Evolutionary conservation across 805 yeast species (phyloP).

Genomic region (Limtongozyma cylindracea): DNA sequence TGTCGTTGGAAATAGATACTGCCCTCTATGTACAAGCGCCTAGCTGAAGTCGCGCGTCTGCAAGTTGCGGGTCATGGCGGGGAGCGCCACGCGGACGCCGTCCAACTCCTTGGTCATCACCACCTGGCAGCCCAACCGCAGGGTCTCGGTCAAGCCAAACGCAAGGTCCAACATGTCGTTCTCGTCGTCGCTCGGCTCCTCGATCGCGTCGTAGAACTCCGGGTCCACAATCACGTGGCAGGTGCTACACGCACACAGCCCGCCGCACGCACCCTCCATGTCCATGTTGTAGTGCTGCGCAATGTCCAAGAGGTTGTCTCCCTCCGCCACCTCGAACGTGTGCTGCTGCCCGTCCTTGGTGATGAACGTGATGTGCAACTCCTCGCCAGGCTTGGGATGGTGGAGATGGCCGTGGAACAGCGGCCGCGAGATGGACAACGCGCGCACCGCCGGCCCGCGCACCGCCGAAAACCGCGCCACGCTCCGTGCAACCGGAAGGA

Average conservation of each 20-base stretch:
- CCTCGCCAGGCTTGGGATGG: slow-evolving; percentile 87
- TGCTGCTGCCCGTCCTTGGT: slow-evolving; percentile 77
- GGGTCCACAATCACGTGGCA: slow-evolving; percentile 96
- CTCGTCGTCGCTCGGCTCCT: slow-evolving; percentile 94
- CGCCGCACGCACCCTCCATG: slow-evolving; percentile 98
- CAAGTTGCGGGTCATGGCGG: slow-evolving; percentile 91
- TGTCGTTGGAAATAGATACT: too few relatives aligned
- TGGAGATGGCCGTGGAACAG: slow-evolving; percentile 62
- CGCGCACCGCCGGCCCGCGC: too few relatives aligned
- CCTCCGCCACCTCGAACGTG: slow-evolving; percentile 70
- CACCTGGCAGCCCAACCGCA: slow-evolving; percentile 88
- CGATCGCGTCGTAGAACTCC: slow-evolving; percentile 69
- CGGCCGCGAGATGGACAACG: background rate
- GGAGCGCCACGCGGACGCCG: slow-evolving; percentile 84
- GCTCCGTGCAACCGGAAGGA: too few relatives aligned
- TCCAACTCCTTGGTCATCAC: slow-evolving; percentile 75
- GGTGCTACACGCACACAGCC: slow-evolving; percentile 96
- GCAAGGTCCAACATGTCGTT: slow-evolving; percentile 97
- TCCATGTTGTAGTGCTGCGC: slow-evolving; percentile 87
- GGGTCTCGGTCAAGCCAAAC: slow-evolving; percentile 90
- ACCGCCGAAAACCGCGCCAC: too few relatives aligned
- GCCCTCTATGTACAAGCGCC: background rate
- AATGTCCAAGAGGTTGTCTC: slow-evolving; percentile 76
- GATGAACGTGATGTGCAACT: slow-evolving; percentile 55
- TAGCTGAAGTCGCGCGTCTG: slow-evolving; percentile 56